phyloP scores from a whole-genome alignment of 768 basidiomycete genomes.

The Neoboletus brunneissimus region DNA sequence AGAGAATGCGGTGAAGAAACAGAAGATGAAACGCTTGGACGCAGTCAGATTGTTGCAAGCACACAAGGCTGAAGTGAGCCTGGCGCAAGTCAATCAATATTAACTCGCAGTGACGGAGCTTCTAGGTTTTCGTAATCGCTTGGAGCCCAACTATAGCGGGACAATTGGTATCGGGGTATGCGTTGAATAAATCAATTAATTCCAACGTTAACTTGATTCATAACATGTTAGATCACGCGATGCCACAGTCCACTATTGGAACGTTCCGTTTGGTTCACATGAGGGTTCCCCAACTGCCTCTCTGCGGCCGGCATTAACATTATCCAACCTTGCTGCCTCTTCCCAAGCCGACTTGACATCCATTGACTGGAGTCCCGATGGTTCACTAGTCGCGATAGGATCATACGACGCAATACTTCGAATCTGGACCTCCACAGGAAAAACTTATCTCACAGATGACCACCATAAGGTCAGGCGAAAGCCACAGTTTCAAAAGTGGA shows the following conservation, averaged over 20 bases:
- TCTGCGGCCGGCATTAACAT: conserved; percentile 37
- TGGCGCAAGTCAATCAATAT: conserved; percentile 17
- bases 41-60: conserved; percentile 46
- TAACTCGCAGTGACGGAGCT: conserved; percentile 3
- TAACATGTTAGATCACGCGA: conserved; percentile 61
- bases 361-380: conserved; percentile 74
- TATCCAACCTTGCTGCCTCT: conserved; percentile 49
- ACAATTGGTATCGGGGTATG: conserved; percentile 73
- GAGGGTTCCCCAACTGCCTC: conserved; percentile 16
- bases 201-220: conserved; percentile 4
- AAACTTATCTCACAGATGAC: conserved; percentile 56
- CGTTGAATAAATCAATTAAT: not conserved
- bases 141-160: conserved; percentile 67
- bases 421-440: conserved; percentile 60
- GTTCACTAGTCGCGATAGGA: conserved; percentile 70
- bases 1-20: conserved; percentile 30
- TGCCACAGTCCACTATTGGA: conserved; percentile 71
- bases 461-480: conserved; percentile 58
- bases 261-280: conserved; percentile 45
- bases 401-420: conserved; percentile 75
- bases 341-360: conserved; percentile 66
- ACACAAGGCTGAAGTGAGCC: conserved; percentile 59
- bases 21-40: conserved; percentile 38
- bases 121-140: conserved; percentile 75
- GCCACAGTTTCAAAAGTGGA: not conserved